These are phyloP conservation scores for Calophaca sinica DNA, from an alignment of 306 rosid genomes.

Conservation along the genomic window DNA sequence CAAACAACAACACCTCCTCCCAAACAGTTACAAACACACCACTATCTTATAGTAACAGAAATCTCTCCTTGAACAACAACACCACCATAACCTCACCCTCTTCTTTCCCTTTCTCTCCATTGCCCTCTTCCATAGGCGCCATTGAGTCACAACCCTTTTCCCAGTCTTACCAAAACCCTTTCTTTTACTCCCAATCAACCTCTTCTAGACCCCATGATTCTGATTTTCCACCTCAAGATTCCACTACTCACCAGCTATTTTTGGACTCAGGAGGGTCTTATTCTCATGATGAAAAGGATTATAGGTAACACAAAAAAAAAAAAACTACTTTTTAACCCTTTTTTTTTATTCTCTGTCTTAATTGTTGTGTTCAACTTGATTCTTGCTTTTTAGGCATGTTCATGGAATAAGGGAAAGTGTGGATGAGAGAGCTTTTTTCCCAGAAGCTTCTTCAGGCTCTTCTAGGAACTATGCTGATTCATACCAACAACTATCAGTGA, in stretches of 20 bases:
- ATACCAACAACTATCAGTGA: conserved; percentile 66
- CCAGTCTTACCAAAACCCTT: conserved; percentile 65
- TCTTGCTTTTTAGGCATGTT: conserved; percentile 55
- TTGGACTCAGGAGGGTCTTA: conserved; percentile 65
- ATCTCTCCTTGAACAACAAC: conserved; percentile 49
- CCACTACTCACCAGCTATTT: conserved; percentile 65
- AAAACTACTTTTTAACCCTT: background rate
- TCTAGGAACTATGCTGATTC: conserved; percentile 63
- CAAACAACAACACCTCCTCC: conserved; percentile 48
- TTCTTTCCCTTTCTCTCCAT: conserved; percentile 61
- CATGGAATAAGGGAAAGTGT: conserved; percentile 73
- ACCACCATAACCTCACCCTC: conserved; percentile 50
- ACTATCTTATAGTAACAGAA: conserved; percentile 50
- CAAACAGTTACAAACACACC: conserved; percentile 46
- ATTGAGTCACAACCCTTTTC: conserved; percentile 44
- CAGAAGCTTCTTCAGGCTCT: conserved; percentile 73
- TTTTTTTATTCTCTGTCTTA: background rate
- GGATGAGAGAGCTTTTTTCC: conserved; percentile 88
- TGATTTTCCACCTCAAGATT: conserved; percentile 57
- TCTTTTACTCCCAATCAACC: conserved; percentile 57
- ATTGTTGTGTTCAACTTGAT: conserved; percentile 14
- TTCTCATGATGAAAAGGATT: conserved; percentile 67
- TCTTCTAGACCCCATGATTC: conserved; percentile 64
- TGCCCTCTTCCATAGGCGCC: background rate
- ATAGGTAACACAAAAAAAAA: conserved; percentile 50